These are phyloP conservation scores for Saccharomyces hybrid DNA, from an alignment of 1,139 yeast genomes.

Conservation along the genomic window DNA sequence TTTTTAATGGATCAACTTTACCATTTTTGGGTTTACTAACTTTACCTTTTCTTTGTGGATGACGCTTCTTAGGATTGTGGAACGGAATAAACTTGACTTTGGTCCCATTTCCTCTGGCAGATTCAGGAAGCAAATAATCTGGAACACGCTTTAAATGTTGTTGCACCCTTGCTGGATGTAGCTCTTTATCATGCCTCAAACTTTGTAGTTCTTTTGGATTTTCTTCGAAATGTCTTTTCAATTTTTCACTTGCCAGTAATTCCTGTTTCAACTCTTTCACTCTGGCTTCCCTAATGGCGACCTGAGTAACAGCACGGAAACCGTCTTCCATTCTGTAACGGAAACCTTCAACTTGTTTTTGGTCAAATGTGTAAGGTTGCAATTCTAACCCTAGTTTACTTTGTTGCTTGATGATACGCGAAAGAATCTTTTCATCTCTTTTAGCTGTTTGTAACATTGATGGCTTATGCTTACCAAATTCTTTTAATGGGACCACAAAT, in stretches of 20 bases:
- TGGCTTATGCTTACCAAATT: conserved; percentile 82
- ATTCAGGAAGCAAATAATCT: conserved; percentile 78
- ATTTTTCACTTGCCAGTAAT: conserved; percentile 76
- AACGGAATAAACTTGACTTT: conserved; percentile 74
- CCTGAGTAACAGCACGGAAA: conserved; percentile 85
- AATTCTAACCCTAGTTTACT: conserved; percentile 62
- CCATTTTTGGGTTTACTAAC: conserved; percentile 35
- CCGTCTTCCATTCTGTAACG: conserved; percentile 97
- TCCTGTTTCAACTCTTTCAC: conserved; percentile 84
- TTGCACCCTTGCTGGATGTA: conserved; percentile 78
- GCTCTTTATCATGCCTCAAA: conserved; percentile 84
- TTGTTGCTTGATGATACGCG: conserved; percentile 71
- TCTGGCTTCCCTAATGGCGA: conserved; percentile 89
- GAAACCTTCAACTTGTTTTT: conserved; percentile 89
- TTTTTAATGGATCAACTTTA: conserved; percentile 68
- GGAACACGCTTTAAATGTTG: conserved; percentile 87
- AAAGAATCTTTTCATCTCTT: conserved; percentile 78
- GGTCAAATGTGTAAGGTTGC: conserved; percentile 83
- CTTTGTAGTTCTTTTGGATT: conserved; percentile 91
- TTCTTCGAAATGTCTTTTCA: conserved; percentile 92
- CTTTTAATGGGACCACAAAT: conserved; percentile 76
- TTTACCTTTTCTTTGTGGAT: conserved; percentile 37
- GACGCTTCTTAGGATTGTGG: conserved; percentile 45
- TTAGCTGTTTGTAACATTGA: conserved; percentile 66
- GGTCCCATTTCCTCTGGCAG: conserved; percentile 53